A percentile compares a stretch with the other conserved stretches of the same genome.
phyloP scores from a whole-genome alignment of 805 yeast species.

The Sugiyamaella floridensis region DNA sequence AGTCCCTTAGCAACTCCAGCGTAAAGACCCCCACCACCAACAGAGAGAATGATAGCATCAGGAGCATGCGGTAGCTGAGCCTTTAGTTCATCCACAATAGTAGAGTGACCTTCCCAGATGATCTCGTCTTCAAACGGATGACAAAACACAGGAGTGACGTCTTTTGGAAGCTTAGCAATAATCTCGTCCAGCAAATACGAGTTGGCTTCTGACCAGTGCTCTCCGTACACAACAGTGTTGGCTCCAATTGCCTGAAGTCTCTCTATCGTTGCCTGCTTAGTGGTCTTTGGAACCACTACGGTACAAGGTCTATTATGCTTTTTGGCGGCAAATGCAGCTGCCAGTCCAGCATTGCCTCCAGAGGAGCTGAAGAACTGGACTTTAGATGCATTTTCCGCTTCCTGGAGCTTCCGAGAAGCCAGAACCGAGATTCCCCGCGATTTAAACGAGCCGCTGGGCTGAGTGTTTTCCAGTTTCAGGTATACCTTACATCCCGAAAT shows the following conservation, averaged over 20 bases:
- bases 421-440: constrained; percentile 82
- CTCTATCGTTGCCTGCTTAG: constrained; percentile 41
- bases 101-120: constrained; percentile 94
- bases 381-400: constrained; percentile 26
- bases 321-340: constrained; percentile 84
- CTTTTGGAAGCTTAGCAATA: constrained; percentile 47
- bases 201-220: constrained; percentile 75
- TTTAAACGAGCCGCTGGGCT: constrained; percentile 91
- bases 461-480: constrained; percentile 77
- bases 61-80: constrained; percentile 59
- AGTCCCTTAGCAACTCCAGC: constrained; percentile 78
- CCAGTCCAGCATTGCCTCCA: constrained; percentile 97
- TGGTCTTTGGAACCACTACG: constrained; percentile 51
- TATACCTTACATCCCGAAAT: constrained; percentile 60
- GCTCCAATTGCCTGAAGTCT: constrained; percentile 46
- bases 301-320: constrained; percentile 49
- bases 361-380: constrained; percentile 69
- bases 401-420: constrained; percentile 38
- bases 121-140: constrained; percentile 92
- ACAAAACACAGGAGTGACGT: constrained; percentile 68
- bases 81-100: constrained; percentile 77
- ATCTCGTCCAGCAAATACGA: constrained; percentile 61
- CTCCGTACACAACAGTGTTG: constrained; percentile 49
- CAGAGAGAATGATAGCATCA: constrained; percentile 78
- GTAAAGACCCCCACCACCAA: constrained; percentile 90